A percentile compares a stretch with the other conserved stretches of the same genome.
Conservation (phyloP, 1,284 basidiomycete genomes). For the Tilletia horrida region DNA sequence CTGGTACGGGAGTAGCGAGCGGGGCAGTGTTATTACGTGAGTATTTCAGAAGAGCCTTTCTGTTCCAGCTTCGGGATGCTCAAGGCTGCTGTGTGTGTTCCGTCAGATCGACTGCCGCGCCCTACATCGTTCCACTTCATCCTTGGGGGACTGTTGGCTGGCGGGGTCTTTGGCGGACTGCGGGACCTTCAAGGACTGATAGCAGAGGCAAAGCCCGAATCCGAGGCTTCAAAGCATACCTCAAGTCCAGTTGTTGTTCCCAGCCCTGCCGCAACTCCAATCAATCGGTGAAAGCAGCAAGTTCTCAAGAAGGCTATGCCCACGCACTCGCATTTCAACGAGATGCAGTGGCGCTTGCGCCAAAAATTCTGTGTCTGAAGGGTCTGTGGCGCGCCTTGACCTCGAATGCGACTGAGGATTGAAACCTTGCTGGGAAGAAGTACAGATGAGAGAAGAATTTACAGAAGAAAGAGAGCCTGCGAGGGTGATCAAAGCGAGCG, state of each 20-base stretch:
- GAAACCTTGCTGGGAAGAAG: neutral
- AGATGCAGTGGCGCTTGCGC: too few species aligned
- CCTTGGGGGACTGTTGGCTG: conserved; percentile 6
- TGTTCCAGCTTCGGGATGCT: neutral
- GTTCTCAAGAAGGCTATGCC: too few species aligned
- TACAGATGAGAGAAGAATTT: neutral
- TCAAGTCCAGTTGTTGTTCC: too few species aligned
- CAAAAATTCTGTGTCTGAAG: too few species aligned
- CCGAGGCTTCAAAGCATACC: neutral
- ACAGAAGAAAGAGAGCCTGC: neutral
- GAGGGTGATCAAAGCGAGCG: neutral
- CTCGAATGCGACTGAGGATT: neutral
- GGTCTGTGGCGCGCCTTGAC: neutral
- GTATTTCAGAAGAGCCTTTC: neutral
- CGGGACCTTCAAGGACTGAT: conserved; percentile 10
- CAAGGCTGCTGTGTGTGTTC: neutral
- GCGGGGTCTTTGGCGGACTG: conserved; percentile 1
- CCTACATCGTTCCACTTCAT: conserved; percentile 11
- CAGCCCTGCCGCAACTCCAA: too few species aligned
- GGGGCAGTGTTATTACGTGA: conserved; percentile 10
- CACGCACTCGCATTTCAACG: too few species aligned
- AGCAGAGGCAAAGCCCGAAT: neutral
- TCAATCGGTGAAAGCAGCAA: too few species aligned
- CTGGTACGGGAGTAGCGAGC: conserved; percentile 5
- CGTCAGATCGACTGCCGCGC: conserved; percentile 10